Conservation (phyloP, 306 rosid genomes). For the Oemleria cerasiformis region DNA sequence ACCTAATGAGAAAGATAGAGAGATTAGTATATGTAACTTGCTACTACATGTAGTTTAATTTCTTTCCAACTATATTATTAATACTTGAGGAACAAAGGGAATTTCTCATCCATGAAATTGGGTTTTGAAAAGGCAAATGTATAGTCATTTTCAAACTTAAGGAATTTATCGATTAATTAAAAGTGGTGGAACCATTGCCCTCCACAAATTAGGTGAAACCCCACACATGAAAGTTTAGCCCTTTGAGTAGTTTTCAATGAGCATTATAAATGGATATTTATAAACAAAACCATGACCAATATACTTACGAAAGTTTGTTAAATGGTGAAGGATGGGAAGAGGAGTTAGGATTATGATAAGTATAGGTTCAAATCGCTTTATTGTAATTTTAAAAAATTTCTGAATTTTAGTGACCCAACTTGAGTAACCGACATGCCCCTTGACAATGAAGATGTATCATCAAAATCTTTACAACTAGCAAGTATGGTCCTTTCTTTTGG, state of each 20-base stretch:
- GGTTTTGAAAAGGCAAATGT: conserved; percentile 1
- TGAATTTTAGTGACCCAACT: no score
- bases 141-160: conserved; percentile 33
- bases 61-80: background rate
- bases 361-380: no score
- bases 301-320: background rate
- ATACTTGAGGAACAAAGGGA: conserved; percentile 34
- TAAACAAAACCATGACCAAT: background rate
- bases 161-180: conserved; percentile 19
- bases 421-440: conserved; percentile 7
- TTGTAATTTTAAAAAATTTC: no score
- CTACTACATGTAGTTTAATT: no score
- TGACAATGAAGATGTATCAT: background rate
- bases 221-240: conserved; percentile 24
- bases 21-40: no score
- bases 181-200: conserved; percentile 30
- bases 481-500: conserved; percentile 21
- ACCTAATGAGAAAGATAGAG: no score
- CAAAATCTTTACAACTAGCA: conserved; percentile 10
- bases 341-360: no score
- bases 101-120: conserved; percentile 20
- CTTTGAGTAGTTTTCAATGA: conserved; percentile 25
- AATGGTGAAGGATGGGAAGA: no score
- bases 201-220: conserved; percentile 31
- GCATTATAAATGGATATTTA: conserved; percentile 14